A percentile compares a stretch with the other conserved stretches of the same genome.
Evolutionary conservation across 768 basidiomycete species (phyloP).

Genomic region (Pisolithus sp.): DNA sequence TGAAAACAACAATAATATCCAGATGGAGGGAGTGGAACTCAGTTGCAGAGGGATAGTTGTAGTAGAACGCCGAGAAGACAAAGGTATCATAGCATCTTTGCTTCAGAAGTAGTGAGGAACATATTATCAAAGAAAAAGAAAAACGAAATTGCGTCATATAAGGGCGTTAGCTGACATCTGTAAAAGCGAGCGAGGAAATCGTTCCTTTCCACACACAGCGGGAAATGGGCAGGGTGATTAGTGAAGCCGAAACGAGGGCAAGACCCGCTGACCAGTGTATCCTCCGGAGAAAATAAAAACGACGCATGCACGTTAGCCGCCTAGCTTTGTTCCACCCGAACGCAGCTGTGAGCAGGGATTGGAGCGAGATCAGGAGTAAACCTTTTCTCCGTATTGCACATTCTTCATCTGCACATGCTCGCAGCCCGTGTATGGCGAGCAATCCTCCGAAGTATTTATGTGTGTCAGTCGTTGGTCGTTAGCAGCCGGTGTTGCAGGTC

Average conservation of each 20-base stretch:
- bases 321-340: background rate
- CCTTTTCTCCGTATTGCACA: constrained; percentile 39
- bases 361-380: constrained; percentile 35
- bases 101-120: too few species aligned
- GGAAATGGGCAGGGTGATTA: background rate
- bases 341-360: background rate
- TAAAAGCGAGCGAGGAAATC: too few species aligned
- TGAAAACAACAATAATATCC: too few species aligned
- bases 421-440: constrained; percentile 36
- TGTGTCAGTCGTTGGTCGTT: constrained; percentile 38
- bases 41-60: too few species aligned
- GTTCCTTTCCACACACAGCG: too few species aligned
- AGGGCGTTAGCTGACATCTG: too few species aligned
- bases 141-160: too few species aligned
- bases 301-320: background rate
- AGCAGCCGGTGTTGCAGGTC: constrained; percentile 63
- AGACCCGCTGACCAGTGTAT: background rate
- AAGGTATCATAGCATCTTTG: too few species aligned
- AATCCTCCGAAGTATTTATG: constrained; percentile 34
- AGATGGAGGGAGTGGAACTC: too few species aligned
- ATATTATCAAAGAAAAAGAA: too few species aligned
- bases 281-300: background rate
- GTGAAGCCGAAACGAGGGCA: background rate
- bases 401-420: constrained; percentile 38
- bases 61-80: too few species aligned